Conservation (phyloP, 495 filamentous ascomycete genomes). For the Mycothermus thermophilus region DNA sequence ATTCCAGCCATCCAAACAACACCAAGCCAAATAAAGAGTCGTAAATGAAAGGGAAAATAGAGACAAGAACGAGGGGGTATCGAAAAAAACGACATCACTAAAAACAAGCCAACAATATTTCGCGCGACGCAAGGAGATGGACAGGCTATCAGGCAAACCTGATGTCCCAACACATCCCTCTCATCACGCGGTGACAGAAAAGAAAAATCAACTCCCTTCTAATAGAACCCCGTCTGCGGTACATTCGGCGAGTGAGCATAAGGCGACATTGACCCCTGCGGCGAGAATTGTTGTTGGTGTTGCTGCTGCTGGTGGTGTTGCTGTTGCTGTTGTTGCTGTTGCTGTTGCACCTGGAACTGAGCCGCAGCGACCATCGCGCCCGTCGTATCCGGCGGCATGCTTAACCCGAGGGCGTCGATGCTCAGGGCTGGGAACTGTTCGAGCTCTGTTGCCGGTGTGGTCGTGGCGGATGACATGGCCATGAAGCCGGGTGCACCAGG, state of each 20-base stretch:
- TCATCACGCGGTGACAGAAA: too few relatives aligned
- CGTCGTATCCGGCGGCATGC: constrained; percentile 23
- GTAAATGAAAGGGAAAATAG: too few relatives aligned
- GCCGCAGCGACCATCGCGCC: constrained; percentile 11
- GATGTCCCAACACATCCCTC: background rate
- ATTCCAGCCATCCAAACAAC: too few relatives aligned
- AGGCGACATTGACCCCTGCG: constrained; percentile 30
- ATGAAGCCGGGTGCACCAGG: constrained; percentile 7
- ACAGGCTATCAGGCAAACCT: background rate
- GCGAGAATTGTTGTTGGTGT: constrained; percentile 19
- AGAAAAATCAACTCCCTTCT: constrained; percentile 6
- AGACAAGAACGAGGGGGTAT: background rate
- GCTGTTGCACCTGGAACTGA: background rate
- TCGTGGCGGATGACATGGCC: too few relatives aligned
- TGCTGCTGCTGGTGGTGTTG: constrained; percentile 1
- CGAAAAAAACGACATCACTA: background rate
- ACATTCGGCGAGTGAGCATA: constrained; percentile 27
- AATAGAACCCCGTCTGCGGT: constrained; percentile 23
- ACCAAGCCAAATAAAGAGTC: too few relatives aligned
- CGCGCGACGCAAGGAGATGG: too few relatives aligned
- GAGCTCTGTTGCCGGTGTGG: constrained; percentile 11
- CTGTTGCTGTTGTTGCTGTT: background rate
- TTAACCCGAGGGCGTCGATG: constrained; percentile 24
- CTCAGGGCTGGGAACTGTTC: constrained; percentile 27
- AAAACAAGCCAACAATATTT: too few relatives aligned